Conservation (phyloP, 129 eudicot species). For the Helianthus tuberosus region DNA sequence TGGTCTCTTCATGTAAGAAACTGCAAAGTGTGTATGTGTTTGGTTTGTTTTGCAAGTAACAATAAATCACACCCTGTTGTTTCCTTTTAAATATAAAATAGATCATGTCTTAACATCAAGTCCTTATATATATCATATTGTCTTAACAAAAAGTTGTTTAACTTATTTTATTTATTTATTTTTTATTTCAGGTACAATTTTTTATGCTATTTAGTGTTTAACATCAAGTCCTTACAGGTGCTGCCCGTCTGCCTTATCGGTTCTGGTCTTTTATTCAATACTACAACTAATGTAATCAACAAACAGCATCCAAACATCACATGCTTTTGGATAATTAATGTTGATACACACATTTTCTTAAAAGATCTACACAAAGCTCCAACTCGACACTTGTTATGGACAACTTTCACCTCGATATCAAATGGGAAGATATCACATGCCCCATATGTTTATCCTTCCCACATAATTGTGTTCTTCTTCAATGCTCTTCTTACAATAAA, state of each 20-base stretch:
- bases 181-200: constrained; percentile 31
- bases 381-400: constrained; percentile 42
- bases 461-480: constrained; percentile 91
- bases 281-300: constrained; percentile 1
- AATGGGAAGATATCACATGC: constrained; percentile 82
- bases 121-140: not conserved
- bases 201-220: constrained; percentile 5
- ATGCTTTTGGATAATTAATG: constrained; percentile 32
- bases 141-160: not conserved
- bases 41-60: not conserved
- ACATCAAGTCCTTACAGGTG: constrained; percentile 19
- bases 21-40: not conserved
- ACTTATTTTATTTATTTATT: not conserved
- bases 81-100: not conserved
- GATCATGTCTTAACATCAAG: not conserved
- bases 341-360: constrained; percentile 18
- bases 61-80: not conserved
- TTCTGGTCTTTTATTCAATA: constrained; percentile 11
- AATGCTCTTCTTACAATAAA: constrained; percentile 82
- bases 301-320: constrained; percentile 12
- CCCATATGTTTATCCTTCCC: constrained; percentile 94
- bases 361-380: constrained; percentile 25
- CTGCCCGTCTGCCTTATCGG: constrained; percentile 12
- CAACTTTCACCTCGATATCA: constrained; percentile 57
- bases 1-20: constrained; percentile 8